Evolutionary conservation across 345 rosid genomes (phyloP), one percentile per base, ranked within the genome.

Genomic region (Geranium brycei): DNA sequence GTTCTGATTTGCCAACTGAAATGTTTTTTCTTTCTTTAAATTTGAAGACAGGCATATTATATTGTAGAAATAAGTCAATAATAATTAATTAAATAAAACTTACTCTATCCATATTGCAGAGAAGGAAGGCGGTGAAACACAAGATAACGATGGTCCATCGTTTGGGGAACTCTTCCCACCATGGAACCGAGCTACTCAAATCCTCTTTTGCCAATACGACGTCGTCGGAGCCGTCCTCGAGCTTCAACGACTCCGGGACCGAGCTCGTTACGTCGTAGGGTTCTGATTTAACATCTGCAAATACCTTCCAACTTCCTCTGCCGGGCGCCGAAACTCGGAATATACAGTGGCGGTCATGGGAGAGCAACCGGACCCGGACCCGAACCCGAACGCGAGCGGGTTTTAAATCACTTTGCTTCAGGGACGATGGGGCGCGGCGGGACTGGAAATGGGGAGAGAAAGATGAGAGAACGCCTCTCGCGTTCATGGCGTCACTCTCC

Each of bases 71-170:
- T 2, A 23, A 23, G 28, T 23, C 28, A 23, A 23, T 23, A 23
- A 35, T 35, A 35, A 35, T 7, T 64, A 69, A 12, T 13, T 35
- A 35, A 57, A 63, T 17, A 16, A 51, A 31, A 64, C 78, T 75
- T 83, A 92, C 95, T 70, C 97, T 78, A 62, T 89, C 98, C 97
- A 92, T 87, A 40, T 92, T 92, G 72, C 93, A 89, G 17, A 92
- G 88, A 75, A 89, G 83, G 66, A 89, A 92, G 53, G 97, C 85
- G 11, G 90, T 84, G 77, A 83, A 92, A 76, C 98, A 92, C 72
- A 92, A 64, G 38, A 87, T 59, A 31, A 89, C 98, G 7, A 89
- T 87, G 64, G 85, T 78, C 96, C 96, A 91, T 60, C 98, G 86
- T 70, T 87, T 92, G 7, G 96, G 96, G 69, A 89, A 87, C 78